Percentiles rank a stretch among this genome's conserved stretches.
phyloP scores from a whole-genome alignment of 225 moss, liverwort and hornwort species.

The Lunularia cruciata region DNA sequence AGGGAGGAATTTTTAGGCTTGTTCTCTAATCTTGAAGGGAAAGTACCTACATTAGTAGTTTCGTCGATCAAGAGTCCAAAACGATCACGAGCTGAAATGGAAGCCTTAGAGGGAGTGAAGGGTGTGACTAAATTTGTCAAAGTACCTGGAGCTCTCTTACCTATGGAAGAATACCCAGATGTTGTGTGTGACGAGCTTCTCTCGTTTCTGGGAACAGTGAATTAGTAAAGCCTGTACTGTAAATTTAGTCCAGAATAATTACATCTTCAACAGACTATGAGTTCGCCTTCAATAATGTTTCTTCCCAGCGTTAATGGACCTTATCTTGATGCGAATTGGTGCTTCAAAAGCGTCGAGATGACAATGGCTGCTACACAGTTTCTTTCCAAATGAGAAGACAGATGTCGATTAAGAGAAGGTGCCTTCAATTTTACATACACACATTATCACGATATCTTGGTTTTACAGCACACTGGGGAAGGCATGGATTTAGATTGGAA shows the following conservation, averaged over 20 bases:
- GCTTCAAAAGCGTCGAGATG: too few species aligned
- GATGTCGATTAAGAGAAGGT: too few species aligned
- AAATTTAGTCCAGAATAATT: background rate
- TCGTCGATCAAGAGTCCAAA: conserved; percentile 61
- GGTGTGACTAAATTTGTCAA: conserved; percentile 64
- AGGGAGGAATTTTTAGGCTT: conserved; percentile 67
- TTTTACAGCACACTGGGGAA: too few species aligned
- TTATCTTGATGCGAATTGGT: too few species aligned
- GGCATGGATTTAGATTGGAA: too few species aligned
- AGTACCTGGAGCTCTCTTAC: conserved; percentile 61
- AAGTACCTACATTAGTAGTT: conserved; percentile 60
- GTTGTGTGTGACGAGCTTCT: conserved; percentile 33
- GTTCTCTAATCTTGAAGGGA: conserved; percentile 66
- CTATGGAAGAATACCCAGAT: conserved; percentile 78
- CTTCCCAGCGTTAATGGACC: too few species aligned
- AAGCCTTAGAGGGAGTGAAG: conserved; percentile 65
- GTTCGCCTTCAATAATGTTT: too few species aligned
- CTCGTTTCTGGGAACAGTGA: conserved; percentile 26
- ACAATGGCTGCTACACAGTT: too few species aligned
- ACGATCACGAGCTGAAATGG: conserved; percentile 80
- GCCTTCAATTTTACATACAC: too few species aligned
- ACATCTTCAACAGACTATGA: too few species aligned
- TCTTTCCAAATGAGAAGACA: too few species aligned
- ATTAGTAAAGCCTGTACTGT: background rate
- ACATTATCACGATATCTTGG: too few species aligned